Conservation (phyloP, 2,329 filamentous ascomycete species). For the Trichophyton equinum region DNA sequence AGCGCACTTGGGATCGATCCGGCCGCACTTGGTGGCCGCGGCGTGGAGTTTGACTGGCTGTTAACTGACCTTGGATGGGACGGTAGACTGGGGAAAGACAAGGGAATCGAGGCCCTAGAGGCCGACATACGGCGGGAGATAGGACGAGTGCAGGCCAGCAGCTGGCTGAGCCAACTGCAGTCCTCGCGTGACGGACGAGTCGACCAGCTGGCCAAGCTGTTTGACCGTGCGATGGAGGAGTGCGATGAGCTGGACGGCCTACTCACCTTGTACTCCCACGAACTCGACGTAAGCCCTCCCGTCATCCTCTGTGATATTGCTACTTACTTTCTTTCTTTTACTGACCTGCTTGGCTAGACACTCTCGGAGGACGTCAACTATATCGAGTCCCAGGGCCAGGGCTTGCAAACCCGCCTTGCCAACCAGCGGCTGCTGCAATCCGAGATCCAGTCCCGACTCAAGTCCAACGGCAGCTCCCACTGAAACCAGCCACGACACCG, state of each 20-base stretch:
- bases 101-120: constrained; percentile 68
- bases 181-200: constrained; percentile 87
- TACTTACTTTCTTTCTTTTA: not conserved
- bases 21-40: constrained; percentile 59
- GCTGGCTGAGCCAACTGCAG: constrained; percentile 71
- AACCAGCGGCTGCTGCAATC: constrained; percentile 90
- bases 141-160: constrained; percentile 79
- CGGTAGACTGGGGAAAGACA: constrained; percentile 59
- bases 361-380: constrained; percentile 92
- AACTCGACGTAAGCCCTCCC: constrained; percentile 60
- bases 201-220: constrained; percentile 68
- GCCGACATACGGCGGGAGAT: constrained; percentile 75
- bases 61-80: constrained; percentile 85
- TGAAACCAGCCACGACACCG: not conserved
- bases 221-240: constrained; percentile 83
- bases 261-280: constrained; percentile 85
- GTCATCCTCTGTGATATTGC: not conserved
- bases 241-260: constrained; percentile 94
- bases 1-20: constrained; percentile 66
- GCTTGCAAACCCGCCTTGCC: constrained; percentile 88
- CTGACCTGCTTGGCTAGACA: constrained; percentile 44
- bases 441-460: constrained; percentile 76
- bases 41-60: constrained; percentile 68
- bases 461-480: constrained; percentile 53
- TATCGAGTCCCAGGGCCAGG: constrained; percentile 94